Evolutionary conservation across 495 filamentous ascomycete species (phyloP), one percentile per base, ranked within the genome.

Genomic region (Penicillium pancosmium): DNA sequence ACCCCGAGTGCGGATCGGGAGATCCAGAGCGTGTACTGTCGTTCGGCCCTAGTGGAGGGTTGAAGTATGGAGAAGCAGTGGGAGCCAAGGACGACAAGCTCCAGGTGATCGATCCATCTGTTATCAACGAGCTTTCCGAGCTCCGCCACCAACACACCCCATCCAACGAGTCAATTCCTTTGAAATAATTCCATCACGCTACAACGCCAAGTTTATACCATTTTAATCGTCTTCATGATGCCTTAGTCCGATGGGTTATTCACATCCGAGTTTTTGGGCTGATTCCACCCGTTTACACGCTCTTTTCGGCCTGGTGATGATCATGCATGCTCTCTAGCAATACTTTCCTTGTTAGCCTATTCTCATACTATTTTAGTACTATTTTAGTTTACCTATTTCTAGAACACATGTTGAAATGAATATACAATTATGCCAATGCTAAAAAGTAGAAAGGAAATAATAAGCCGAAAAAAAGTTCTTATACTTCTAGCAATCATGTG

Each of bases 1-100:
- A 77, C 38, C 56, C 63, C 16, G 75, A 77, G 53, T 72, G 69
- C 40, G 73, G 71, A 0, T 52, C 64, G 12, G 64, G 65, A 3
- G 64, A 73, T 23, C 62, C 64, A 0, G 69, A 74, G 16, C 59
- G 71, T 0, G 52, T 69, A 1, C 50, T 73, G 11, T 64, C 64
- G 5, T 57, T 73, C 11, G 63, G 53, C 5, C 62, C 67, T 8
- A 66, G 67, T 10, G 52, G 48, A 1, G 62, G 61, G 9, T 33
- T 54, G 12, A 54, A 63, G 15, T 35, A 53, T 43, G 36, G 38
- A 10, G 19, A 59, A 47, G 33, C 50, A 31, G 21, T 54, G 33
- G 34, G 50, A 25, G 5, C 7, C 9, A 41, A 54, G 19, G 56
- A 47, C 0, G 63, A 64, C 31, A 64, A 65, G 16, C 52, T 44